Evolutionary conservation across 2,329 filamentous ascomycete genomes (phyloP).

Genomic region (Byssoonygena ceratinophila): DNA sequence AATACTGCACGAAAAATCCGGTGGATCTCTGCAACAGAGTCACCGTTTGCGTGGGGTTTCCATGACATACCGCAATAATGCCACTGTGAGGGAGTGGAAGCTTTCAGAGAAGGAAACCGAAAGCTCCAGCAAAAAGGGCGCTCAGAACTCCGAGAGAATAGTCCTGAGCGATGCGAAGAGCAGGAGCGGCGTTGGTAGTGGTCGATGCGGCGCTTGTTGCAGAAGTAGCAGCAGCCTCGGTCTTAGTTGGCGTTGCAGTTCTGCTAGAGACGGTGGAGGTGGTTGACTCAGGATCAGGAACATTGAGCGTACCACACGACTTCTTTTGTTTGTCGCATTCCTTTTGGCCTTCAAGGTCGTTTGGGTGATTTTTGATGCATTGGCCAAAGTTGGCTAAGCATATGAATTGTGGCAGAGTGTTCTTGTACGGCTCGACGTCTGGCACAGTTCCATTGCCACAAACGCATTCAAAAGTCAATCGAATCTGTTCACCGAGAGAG

Average conservation of each 20-base stretch:
- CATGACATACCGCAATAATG: no score
- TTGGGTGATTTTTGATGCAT: conserved; percentile 39
- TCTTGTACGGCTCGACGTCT: conserved; percentile 46
- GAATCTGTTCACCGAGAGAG: conserved; percentile 29
- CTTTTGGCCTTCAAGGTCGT: conserved; percentile 38
- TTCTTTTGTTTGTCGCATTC: conserved; percentile 39
- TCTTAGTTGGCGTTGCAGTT: conserved; percentile 21
- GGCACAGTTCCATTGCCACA: conserved; percentile 48
- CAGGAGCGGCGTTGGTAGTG: conserved; percentile 37
- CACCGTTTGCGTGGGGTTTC: neutral
- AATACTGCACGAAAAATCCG: neutral
- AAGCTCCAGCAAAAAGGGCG: conserved; percentile 45
- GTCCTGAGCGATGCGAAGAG: conserved; percentile 36
- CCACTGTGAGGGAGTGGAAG: no score
- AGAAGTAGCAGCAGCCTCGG: conserved; percentile 22
- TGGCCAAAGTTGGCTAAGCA: conserved; percentile 45
- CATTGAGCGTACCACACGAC: conserved; percentile 40
- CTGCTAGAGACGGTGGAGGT: conserved; percentile 24
- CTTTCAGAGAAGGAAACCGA: conserved; percentile 48
- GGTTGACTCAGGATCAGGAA: conserved; percentile 22
- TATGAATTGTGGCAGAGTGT: conserved; percentile 51
- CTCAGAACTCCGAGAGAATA: conserved; percentile 45
- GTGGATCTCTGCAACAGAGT: neutral
- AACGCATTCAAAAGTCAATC: conserved; percentile 47
- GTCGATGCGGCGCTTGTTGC: conserved; percentile 23